phyloP scores from a whole-genome alignment of 768 basidiomycete species.

The Lactifluus subvellereus region DNA sequence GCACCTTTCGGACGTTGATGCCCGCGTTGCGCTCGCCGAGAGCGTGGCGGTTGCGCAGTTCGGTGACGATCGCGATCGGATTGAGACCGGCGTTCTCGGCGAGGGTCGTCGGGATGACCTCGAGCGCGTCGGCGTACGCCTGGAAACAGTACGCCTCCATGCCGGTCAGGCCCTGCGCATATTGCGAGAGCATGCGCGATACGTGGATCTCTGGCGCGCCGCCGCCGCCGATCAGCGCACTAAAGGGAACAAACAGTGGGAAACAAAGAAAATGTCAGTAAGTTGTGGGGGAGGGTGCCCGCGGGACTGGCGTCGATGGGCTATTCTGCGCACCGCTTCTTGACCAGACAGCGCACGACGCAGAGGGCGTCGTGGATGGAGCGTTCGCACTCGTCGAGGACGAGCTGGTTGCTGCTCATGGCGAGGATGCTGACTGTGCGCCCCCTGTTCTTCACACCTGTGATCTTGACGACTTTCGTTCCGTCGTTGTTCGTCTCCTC shows the following conservation, averaged over 20 bases:
- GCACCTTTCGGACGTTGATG: conserved; percentile 95
- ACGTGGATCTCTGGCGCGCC: conserved; percentile 98
- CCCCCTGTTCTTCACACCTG: conserved; percentile 90
- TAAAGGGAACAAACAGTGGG: conserved; percentile 26
- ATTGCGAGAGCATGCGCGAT: conserved; percentile 83
- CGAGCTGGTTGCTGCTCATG: conserved; percentile 87
- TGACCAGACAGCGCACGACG: conserved; percentile 95
- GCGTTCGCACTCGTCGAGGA: conserved; percentile 95
- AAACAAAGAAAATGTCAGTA: neutral
- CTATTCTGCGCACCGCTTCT: conserved; percentile 70
- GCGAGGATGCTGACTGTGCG: conserved; percentile 94
- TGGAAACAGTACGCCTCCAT: conserved; percentile 99
- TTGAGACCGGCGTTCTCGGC: conserved; percentile 99
- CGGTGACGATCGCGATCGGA: conserved; percentile 97
- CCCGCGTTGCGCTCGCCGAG: conserved; percentile 92
- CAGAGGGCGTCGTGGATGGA: conserved; percentile 99
- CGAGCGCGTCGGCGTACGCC: conserved; percentile 94
- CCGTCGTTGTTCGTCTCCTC: conserved; percentile 81
- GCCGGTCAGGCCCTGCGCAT: conserved; percentile 89
- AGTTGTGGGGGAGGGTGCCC: no score
- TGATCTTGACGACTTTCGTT: conserved; percentile 89
- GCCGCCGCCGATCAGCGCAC: conserved; percentile 92
- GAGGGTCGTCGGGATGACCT: conserved; percentile 94
- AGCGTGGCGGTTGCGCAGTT: conserved; percentile 94
- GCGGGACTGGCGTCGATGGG: neutral